These are phyloP conservation scores for Morella rubra DNA, from an alignment of 306 rosid species.

Conservation along the genomic window DNA sequence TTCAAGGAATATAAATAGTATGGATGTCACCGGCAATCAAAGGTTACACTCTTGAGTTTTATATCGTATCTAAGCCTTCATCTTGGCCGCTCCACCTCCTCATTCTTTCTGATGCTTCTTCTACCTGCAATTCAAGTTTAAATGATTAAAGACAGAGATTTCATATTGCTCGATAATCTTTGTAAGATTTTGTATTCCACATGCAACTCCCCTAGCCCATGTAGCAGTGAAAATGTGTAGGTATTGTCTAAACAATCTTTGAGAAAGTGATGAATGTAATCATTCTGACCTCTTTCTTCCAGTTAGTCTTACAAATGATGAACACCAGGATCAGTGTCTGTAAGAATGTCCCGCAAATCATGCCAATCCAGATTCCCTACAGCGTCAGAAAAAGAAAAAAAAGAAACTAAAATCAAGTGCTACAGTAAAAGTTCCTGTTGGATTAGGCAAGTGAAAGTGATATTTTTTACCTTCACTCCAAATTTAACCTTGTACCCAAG, in stretches of 20 bases:
- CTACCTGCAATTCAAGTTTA: slow-evolving; percentile 57
- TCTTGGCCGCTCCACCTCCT: slow-evolving; percentile 67
- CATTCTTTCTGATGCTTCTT: slow-evolving; percentile 75
- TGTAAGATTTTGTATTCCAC: neutral
- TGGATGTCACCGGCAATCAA: neutral
- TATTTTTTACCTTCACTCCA: slow-evolving; percentile 66
- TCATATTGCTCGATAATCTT: neutral
- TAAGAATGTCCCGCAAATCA: slow-evolving; percentile 81
- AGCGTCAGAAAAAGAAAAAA: slow-evolving; percentile 1
- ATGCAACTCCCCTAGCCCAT: neutral
- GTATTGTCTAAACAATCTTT: neutral
- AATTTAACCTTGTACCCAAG: slow-evolving; percentile 69
- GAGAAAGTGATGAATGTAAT: neutral
- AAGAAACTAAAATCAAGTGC: neutral
- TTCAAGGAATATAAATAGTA: neutral
- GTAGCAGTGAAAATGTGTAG: neutral
- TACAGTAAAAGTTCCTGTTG: neutral
- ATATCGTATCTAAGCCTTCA: slow-evolving; percentile 11
- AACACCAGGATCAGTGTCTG: slow-evolving; percentile 68
- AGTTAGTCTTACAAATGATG: slow-evolving; percentile 68
- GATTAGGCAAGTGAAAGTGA: neutral
- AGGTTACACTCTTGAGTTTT: slow-evolving; percentile 5
- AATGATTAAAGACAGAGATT: neutral
- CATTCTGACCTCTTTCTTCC: slow-evolving; percentile 73
- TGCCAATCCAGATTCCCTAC: slow-evolving; percentile 95